Evolutionary conservation across 441 rosid species (phyloP).

Genomic region (Hura crepitans): DNA sequence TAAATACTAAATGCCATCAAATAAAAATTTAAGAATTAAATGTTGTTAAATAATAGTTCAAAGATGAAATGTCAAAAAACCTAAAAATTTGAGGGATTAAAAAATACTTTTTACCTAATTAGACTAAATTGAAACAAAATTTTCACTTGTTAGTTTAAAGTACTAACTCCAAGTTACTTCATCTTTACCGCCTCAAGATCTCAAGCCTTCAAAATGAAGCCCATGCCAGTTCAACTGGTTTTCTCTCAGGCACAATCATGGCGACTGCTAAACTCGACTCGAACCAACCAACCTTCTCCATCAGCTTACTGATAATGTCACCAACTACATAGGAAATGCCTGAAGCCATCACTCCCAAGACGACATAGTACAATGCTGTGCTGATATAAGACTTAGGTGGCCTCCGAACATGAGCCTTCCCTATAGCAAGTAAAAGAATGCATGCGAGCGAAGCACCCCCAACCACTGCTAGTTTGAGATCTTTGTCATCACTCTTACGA

Average conservation of each 20-base stretch:
- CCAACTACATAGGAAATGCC: constrained; percentile 62
- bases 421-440: constrained; percentile 59
- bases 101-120: too few relatives aligned
- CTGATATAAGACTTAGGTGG: constrained; percentile 44
- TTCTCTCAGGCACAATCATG: neutral
- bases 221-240: constrained; percentile 20
- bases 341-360: constrained; percentile 43
- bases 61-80: too few relatives aligned
- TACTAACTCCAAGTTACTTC: neutral
- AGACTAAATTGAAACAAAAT: neutral
- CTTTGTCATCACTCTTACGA: constrained; percentile 42
- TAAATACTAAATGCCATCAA: too few relatives aligned
- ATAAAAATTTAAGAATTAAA: too few relatives aligned
- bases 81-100: too few relatives aligned
- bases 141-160: too few relatives aligned
- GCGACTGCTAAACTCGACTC: constrained; percentile 25
- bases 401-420: constrained; percentile 50
- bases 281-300: constrained; percentile 49
- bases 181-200: neutral
- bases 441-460: constrained; percentile 56
- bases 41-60: too few relatives aligned
- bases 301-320: constrained; percentile 40
- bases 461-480: constrained; percentile 60
- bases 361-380: constrained; percentile 42
- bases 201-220: constrained; percentile 30